A percentile compares a stretch with the other conserved stretches of the same genome.
These are phyloP conservation scores for Houttuynia cordata DNA, from an alignment of 164 flowering plant genomes.

Conservation along the genomic window DNA sequence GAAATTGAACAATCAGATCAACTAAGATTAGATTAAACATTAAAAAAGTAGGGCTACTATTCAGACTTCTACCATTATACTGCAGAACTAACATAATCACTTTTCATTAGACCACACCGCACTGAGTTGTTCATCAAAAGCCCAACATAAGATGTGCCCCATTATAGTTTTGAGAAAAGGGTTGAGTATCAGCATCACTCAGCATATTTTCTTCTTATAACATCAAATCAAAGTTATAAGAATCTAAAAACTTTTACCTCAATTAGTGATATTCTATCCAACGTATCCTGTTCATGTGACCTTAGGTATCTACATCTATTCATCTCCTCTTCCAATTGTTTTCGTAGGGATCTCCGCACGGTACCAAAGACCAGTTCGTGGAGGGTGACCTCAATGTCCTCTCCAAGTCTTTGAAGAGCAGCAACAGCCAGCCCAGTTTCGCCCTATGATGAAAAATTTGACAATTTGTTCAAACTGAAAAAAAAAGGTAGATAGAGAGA, in stretches of 20 bases:
- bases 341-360: constrained; percentile 67
- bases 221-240: not conserved
- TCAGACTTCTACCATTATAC: not conserved
- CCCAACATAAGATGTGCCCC: not conserved
- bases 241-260: constrained; percentile 39
- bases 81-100: not conserved
- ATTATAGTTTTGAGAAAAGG: not conserved
- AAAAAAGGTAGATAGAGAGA: not conserved
- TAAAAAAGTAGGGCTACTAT: not conserved
- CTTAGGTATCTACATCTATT: constrained; percentile 57
- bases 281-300: constrained; percentile 48
- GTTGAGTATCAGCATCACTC: not conserved
- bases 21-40: not conserved
- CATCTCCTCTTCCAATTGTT: constrained; percentile 66
- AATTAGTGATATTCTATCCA: constrained; percentile 63
- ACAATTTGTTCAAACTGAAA: constrained; percentile 10
- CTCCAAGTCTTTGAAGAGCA: constrained; percentile 93
- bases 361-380: constrained; percentile 76
- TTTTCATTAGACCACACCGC: not conserved
- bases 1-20: constrained; percentile 14
- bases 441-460: constrained; percentile 41
- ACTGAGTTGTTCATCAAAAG: not conserved
- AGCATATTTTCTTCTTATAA: not conserved
- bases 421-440: constrained; percentile 75
- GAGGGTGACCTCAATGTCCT: constrained; percentile 71